A percentile compares a stretch with the other conserved stretches of the same genome.
phyloP scores from a whole-genome alignment of 305 asterid species.

The Fraxinus sp. region DNA sequence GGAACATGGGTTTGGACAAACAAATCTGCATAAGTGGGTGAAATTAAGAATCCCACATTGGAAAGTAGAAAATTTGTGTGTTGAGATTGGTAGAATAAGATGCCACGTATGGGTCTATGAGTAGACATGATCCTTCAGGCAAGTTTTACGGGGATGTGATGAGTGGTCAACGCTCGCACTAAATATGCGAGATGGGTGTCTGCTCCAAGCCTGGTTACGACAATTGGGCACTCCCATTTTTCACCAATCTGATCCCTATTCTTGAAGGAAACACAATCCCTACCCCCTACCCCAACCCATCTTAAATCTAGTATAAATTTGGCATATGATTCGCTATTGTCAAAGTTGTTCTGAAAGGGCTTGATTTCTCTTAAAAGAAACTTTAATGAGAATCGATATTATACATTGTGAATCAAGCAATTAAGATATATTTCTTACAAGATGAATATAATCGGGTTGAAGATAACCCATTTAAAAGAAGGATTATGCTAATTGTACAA shows the following conservation, averaged over 20 bases:
- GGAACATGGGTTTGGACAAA: not conserved
- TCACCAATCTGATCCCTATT: slow-evolving; percentile 63
- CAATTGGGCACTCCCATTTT: slow-evolving; percentile 48
- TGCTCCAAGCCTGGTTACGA: slow-evolving; percentile 69
- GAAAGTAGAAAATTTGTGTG: not conserved
- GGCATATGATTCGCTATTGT: not conserved
- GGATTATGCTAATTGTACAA: too few relatives aligned
- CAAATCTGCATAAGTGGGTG: not conserved
- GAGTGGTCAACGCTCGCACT: slow-evolving; percentile 64
- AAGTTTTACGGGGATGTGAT: slow-evolving; percentile 64
- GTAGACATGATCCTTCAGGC: slow-evolving; percentile 70
- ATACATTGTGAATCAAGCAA: not conserved
- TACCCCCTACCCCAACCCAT: not conserved
- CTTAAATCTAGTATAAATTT: not conserved
- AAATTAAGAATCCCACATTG: slow-evolving; percentile 40
- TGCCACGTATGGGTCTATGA: fast-evolving
- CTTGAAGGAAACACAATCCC: not conserved
- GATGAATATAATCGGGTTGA: not conserved
- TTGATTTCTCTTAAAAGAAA: not conserved
- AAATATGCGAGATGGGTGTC: slow-evolving; percentile 68
- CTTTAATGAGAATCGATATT: not conserved
- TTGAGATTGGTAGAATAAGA: not conserved
- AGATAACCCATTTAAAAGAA: too few relatives aligned
- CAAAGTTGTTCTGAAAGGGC: not conserved
- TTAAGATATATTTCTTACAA: not conserved